phyloP scores from a whole-genome alignment of 2,329 filamentous ascomycete genomes.

The Penicillium sp. region DNA sequence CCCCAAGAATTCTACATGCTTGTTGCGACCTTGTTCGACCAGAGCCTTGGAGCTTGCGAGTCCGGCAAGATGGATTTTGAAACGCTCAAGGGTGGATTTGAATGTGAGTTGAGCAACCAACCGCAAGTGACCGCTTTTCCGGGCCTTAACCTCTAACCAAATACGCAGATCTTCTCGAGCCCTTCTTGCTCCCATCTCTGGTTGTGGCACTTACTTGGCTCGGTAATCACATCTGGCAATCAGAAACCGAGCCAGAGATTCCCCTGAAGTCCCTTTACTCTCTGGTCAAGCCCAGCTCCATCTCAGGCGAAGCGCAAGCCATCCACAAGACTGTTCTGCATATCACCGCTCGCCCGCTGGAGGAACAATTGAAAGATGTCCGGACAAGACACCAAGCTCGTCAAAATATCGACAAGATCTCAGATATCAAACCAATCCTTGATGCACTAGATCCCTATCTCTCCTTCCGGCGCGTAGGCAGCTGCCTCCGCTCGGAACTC shows the following conservation, averaged over 20 bases:
- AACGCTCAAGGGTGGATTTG: conserved; percentile 62
- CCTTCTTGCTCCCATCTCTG: conserved; percentile 64
- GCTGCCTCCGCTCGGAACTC: conserved; percentile 51
- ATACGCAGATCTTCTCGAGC: conserved; percentile 59
- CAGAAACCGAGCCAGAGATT: conserved; percentile 52
- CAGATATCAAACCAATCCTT: conserved; percentile 56
- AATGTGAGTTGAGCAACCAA: conserved; percentile 50
- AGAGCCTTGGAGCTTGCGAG: conserved; percentile 62
- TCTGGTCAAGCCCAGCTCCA: conserved; percentile 58
- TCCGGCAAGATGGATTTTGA: conserved; percentile 58
- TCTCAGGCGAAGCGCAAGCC: conserved; percentile 60
- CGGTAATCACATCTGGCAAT: conserved; percentile 57
- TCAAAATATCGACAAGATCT: conserved; percentile 15
- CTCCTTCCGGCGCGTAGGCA: conserved; percentile 53
- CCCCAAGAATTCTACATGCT: conserved; percentile 66
- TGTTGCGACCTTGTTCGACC: conserved; percentile 63
- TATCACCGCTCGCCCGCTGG: conserved; percentile 56
- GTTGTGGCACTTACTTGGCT: conserved; percentile 63
- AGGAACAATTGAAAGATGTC: conserved; percentile 55
- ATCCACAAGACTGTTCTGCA: conserved; percentile 63
- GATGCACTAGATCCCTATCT: conserved; percentile 54
- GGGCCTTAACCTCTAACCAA: conserved; percentile 6
- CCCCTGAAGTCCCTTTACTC: conserved; percentile 59
- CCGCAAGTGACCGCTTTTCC: background rate
- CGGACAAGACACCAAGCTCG: conserved; percentile 53